Conservation (phyloP, 169 alveolate genomes). For the Amoebophrya sp. region DNA sequence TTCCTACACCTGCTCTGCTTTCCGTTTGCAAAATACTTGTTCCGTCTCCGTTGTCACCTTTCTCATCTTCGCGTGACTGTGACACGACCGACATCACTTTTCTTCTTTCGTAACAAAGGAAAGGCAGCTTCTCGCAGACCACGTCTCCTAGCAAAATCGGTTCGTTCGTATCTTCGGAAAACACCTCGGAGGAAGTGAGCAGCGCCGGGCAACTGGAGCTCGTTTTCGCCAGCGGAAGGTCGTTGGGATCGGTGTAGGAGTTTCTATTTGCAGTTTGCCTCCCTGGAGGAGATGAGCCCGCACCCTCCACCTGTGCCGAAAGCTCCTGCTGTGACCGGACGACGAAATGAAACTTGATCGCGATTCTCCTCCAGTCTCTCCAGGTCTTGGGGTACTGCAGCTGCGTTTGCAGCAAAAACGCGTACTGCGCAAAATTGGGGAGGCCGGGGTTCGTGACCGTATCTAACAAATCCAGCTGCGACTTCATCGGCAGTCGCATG, state of each 20-base stretch:
- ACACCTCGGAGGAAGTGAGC: background rate
- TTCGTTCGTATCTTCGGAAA: too few relatives aligned
- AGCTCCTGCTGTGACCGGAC: background rate
- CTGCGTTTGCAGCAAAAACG: background rate
- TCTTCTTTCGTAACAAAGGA: too few relatives aligned
- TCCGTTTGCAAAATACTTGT: background rate
- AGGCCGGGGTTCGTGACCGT: background rate
- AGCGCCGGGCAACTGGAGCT: background rate
- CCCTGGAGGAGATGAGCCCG: background rate
- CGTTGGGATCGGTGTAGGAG: too few relatives aligned
- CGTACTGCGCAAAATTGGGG: background rate
- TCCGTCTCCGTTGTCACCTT: background rate
- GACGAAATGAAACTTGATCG: background rate
- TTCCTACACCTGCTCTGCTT: background rate
- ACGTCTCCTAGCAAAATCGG: too few relatives aligned
- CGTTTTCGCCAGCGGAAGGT: too few relatives aligned
- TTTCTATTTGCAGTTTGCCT: background rate
- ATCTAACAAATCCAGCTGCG: background rate
- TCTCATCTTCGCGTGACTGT: too few relatives aligned
- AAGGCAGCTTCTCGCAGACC: too few relatives aligned
- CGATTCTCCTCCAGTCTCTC: background rate
- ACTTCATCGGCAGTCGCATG: background rate
- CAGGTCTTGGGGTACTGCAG: background rate
- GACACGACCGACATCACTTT: too few relatives aligned
- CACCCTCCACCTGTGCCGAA: background rate